Evolutionary conservation across 2,329 filamentous ascomycete species (phyloP), one percentile per base, ranked within the genome.

Genomic region (Ploettnerulaceae sp.): DNA sequence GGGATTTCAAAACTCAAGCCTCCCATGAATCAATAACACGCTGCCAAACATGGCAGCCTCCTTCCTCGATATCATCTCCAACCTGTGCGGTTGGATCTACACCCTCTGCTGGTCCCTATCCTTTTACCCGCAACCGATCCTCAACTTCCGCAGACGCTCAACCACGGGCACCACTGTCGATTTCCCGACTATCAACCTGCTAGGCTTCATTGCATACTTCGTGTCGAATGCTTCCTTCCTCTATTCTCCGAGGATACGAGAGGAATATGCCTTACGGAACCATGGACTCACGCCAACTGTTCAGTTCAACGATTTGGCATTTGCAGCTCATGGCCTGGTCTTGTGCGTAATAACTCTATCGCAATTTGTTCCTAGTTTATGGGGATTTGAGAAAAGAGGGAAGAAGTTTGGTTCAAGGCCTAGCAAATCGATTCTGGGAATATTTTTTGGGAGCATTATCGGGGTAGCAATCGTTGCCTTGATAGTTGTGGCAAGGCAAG

Each of bases 91-190:
- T 66, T 89, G 86, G 84, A 69, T 83, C 61, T 90, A 90, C 67
- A 83, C 79, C 54, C 54, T 82, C 38, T 81, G 77, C 66, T 93
- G 91, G 91, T 91, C 86, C 9, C 69, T 83, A 12, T 95, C 89
- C 12, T 97, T 96, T 70, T 97, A 97, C 66, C 90, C 91, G 1
- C 93, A 97, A 64, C 81, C 86, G 5, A 69, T 94, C 51, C 76
- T 89, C 53, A 97, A 96, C 73, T 84, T 75, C 65, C 73, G 72
- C 22, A 83, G 89, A 44, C 79, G 79, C 47, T 86, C 87, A 7
- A 96, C 90, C 4, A 76, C 79, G 15, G 93, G 93, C 31, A 82
- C 91, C 4, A 87, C 89, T 0, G 83, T 95, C 55, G 90, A 96
- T 66, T 96, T 94, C 61, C 89, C 89, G 14, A 74, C 85, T 14